Evolutionary conservation across 352 stramenopile genomes (phyloP).

Genomic region (Phytophthora quininea): DNA sequence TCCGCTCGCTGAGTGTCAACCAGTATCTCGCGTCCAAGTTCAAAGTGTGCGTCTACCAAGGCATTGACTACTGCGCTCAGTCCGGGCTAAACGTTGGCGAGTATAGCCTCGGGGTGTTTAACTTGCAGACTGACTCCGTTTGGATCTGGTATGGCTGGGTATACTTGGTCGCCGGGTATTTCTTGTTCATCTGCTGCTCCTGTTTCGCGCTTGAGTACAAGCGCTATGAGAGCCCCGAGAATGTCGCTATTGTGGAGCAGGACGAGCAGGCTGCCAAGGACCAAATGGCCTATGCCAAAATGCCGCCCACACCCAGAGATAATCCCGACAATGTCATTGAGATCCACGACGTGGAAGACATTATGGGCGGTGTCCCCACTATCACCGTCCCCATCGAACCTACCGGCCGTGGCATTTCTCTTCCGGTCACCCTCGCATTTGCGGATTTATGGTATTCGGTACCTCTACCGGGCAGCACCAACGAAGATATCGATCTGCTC

Average conservation of each 20-base stretch:
- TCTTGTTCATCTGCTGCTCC: conserved; percentile 45
- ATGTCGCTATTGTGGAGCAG: conserved; percentile 41
- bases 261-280: conserved; percentile 38
- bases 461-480: conserved; percentile 21
- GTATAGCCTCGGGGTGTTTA: conserved; percentile 57
- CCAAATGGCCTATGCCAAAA: conserved; percentile 20
- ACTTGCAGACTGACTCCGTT: conserved; percentile 43
- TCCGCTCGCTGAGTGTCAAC: conserved; percentile 57
- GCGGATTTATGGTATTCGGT: conserved; percentile 52
- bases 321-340: conserved; percentile 15
- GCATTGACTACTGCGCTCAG: conserved; percentile 39
- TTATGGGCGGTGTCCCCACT: conserved; percentile 13
- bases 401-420: conserved; percentile 23
- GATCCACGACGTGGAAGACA: conserved; percentile 19
- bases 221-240: conserved; percentile 53
- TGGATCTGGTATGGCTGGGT: conserved; percentile 71
- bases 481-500: conserved; percentile 47
- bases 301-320: conserved; percentile 27
- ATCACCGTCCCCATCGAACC: conserved; percentile 22
- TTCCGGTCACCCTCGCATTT: conserved; percentile 46
- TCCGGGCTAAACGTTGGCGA: conserved; percentile 47
- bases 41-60: conserved; percentile 40
- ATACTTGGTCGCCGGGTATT: conserved; percentile 53
- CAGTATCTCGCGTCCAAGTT: conserved; percentile 51
- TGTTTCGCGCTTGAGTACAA: conserved; percentile 59